Conservation (phyloP, 1,139 yeast species). For the Geotrichum histeridarum region DNA sequence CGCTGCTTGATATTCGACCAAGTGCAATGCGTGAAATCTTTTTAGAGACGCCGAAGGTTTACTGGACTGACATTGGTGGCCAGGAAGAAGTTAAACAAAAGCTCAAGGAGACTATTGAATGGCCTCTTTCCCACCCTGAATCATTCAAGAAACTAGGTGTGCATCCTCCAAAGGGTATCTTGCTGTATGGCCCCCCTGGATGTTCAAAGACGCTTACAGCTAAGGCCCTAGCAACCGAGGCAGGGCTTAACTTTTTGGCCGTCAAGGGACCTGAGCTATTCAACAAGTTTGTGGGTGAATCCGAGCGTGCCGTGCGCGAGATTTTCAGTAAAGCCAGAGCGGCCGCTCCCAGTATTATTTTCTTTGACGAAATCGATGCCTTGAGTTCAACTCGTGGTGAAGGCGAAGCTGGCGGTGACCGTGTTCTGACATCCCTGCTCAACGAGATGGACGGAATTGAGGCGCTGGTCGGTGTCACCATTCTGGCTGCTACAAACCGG, state of each 20-base stretch:
- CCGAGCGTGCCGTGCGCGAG: conserved; percentile 83
- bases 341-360: conserved; percentile 87
- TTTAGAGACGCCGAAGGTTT: conserved; percentile 87
- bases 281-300: conserved; percentile 91
- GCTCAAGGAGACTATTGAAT: conserved; percentile 80
- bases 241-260: conserved; percentile 86
- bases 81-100: conserved; percentile 76
- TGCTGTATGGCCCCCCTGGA: conserved; percentile 94
- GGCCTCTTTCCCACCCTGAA: conserved; percentile 81
- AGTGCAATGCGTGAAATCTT: conserved; percentile 96
- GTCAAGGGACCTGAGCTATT: conserved; percentile 95
- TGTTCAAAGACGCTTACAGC: conserved; percentile 93
- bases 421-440: conserved; percentile 80
- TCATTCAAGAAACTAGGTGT: conserved; percentile 75
- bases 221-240: conserved; percentile 90
- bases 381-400: conserved; percentile 68
- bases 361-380: conserved; percentile 95
- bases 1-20: conserved; percentile 77
- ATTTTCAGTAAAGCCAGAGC: conserved; percentile 87
- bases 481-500: conserved; percentile 91
- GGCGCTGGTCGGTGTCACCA: conserved; percentile 83
- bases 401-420: conserved; percentile 67
- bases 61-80: conserved; percentile 95
- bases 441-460: conserved; percentile 97
- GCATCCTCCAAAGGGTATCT: conserved; percentile 83